Base-by-base conservation (phyloP, 371 early-diverging fungal genomes). In the Syncephalis plumigaleata region DNA sequence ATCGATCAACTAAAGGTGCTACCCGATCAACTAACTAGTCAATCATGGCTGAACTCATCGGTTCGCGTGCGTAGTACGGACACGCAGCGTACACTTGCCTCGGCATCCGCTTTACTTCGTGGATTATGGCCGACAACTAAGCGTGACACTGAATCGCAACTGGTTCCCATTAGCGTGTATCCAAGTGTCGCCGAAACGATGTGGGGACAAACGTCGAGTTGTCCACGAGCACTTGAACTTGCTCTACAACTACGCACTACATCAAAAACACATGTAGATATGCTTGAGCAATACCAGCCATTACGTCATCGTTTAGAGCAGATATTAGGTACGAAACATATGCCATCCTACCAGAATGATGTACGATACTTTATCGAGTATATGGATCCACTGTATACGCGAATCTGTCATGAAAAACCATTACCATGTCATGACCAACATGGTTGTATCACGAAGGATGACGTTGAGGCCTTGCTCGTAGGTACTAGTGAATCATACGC, bases 1-100 rank as follows among this genome's bases (percentile, higher is more conserved):
- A 60, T 75, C 8, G 63, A 71, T 42, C 57, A 71, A 49, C 52
- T 68, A 23, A 53, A 55, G 13, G 56, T 66, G 24, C 50, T 75
- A 20, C 54, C 65, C 5, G 40, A 36, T 15, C 39, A 25, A 42
- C 2, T 26, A 44, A 25, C 42, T n/a, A n/a, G 25, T 17, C 46
- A 8, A 53, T 48, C 37, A 18, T 13, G 9, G 45, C 51, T n/a
- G n/a, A n/a, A n/a, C n/a, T n/a, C n/a, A 26, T 44, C 58, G 5
- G 53, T 52, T 42, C 11, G 11, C 31, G 36, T 54, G 8, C 37
- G 58, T 5, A 48, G 49, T 2, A 59, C 61, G 39, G 57, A 68
- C 39, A 26, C 56, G n/a, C 63, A 67, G 67, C 67, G 76, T 21
- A 75, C 76, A 1, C 60, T 64, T 16, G 64, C 70, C 39, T 68